Evolutionary conservation across 805 yeast species (phyloP).

Genomic region (Sugiyamaella lignohabitans): DNA sequence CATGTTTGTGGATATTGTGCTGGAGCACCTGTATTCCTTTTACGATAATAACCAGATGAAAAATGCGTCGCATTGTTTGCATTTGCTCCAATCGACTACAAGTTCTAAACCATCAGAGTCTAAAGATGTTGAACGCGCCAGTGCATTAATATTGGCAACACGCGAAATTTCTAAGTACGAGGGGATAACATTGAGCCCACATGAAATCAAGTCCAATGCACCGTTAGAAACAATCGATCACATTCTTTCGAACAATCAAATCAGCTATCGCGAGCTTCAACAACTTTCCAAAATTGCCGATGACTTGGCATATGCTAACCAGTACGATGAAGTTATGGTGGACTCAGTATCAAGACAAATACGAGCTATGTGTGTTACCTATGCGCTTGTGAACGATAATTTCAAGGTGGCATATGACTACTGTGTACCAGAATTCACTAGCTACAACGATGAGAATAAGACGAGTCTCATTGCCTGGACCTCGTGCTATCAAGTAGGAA

Average conservation of each 20-base stretch:
- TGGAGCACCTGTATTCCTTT: neutral
- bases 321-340: conserved; percentile 1
- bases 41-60: conserved; percentile 34
- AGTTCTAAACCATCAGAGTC: neutral
- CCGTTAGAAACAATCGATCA: conserved; percentile 23
- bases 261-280: conserved; percentile 26
- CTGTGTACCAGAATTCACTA: conserved; percentile 22
- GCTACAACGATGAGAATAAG: conserved; percentile 10
- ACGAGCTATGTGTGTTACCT: conserved; percentile 50
- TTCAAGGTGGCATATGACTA: conserved; percentile 50
- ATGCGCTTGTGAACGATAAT: conserved; percentile 57
- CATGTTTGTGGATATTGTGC: neutral
- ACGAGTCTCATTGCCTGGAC: conserved; percentile 45
- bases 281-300: conserved; percentile 20
- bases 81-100: conserved; percentile 14
- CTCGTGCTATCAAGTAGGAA: conserved; percentile 68
- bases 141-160: conserved; percentile 24
- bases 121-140: conserved; percentile 17
- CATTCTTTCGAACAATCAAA: conserved; percentile 28
- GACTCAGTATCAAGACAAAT: conserved; percentile 14
- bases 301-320: conserved; percentile 5
- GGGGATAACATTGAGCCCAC: conserved; percentile 26
- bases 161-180: conserved; percentile 26
- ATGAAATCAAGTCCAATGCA: conserved; percentile 21
- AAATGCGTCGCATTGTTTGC: conserved; percentile 31